Percentiles rank a stretch among this genome's conserved stretches.
These are phyloP conservation scores for Yamadazyma spencermartinsiae DNA, from an alignment of 1,139 yeast species.

Conservation along the genomic window DNA sequence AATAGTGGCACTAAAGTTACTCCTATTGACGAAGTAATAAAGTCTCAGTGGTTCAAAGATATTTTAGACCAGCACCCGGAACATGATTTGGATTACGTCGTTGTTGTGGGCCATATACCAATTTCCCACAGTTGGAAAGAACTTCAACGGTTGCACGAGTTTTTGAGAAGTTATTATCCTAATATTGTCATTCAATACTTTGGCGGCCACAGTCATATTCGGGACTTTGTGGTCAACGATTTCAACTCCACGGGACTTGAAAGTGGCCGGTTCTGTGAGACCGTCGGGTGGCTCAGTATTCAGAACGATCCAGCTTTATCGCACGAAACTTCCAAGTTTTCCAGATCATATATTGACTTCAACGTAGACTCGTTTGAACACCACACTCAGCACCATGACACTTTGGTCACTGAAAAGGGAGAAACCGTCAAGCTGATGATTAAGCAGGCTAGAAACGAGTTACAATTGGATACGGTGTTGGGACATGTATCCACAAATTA, in stretches of 20 bases:
- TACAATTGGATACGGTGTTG: conserved; percentile 55
- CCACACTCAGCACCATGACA: conserved; percentile 48
- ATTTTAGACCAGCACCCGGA: conserved; percentile 43
- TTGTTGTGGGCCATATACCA: conserved; percentile 82
- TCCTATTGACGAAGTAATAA: conserved; percentile 56
- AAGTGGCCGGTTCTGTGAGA: conserved; percentile 91
- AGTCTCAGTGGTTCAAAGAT: conserved; percentile 61
- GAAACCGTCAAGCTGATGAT: conserved; percentile 46
- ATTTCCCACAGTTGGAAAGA: conserved; percentile 60
- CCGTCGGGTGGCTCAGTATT: conserved; percentile 82
- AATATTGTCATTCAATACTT: conserved; percentile 72
- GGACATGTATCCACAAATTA: conserved; percentile 69
- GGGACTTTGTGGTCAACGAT: conserved; percentile 79
- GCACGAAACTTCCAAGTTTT: conserved; percentile 25
- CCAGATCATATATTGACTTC: conserved; percentile 79
- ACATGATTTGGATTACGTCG: conserved; percentile 59
- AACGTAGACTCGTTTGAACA: conserved; percentile 65
- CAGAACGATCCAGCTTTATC: conserved; percentile 21
- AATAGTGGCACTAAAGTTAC: conserved; percentile 65
- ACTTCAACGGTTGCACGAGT: conserved; percentile 49
- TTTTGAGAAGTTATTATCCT: conserved; percentile 61
- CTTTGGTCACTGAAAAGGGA: conserved; percentile 54
- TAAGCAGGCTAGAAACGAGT: conserved; percentile 40
- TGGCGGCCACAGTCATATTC: conserved; percentile 93
- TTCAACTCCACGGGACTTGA: conserved; percentile 70